Evolutionary conservation across 306 rosid species (phyloP).

Genomic region (Rosa chinensis): DNA sequence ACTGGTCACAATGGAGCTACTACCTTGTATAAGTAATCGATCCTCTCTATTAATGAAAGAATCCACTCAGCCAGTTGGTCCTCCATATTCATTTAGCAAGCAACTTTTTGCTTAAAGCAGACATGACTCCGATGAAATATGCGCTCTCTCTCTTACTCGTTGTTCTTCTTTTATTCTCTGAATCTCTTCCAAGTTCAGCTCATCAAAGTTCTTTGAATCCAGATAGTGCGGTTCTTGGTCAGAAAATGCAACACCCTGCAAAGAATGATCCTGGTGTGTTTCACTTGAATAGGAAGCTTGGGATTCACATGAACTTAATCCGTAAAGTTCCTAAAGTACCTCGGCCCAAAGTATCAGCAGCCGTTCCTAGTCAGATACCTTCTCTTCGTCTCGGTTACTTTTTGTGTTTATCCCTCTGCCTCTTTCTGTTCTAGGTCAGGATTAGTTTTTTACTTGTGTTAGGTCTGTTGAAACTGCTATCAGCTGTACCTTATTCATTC

Average conservation of each 20-base stretch:
- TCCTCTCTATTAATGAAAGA: background rate
- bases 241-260: background rate
- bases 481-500: background rate
- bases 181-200: slow-evolving; percentile 27
- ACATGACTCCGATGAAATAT: slow-evolving; percentile 20
- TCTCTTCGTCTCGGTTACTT: slow-evolving; percentile 7
- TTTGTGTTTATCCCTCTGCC: slow-evolving; percentile 1
- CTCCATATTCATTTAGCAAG: background rate
- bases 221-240: background rate
- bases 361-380: slow-evolving; percentile 11
- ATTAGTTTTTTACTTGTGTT: background rate
- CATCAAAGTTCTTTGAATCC: slow-evolving; percentile 4
- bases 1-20: background rate
- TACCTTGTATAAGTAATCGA: background rate
- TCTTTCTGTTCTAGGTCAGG: slow-evolving; percentile 2
- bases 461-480: background rate
- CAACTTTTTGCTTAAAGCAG: background rate
- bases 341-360: slow-evolving; percentile 14
- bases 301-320: slow-evolving; percentile 11
- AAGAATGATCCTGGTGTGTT: background rate
- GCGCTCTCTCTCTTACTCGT: slow-evolving; percentile 8
- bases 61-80: background rate
- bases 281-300: slow-evolving; percentile 21
- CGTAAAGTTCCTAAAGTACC: background rate
- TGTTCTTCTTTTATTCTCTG: slow-evolving; percentile 20